A percentile compares a stretch with the other conserved stretches of the same genome.
Conservation (phyloP, 169 alveolate genomes). For the Plasmodium gonderi region DNA sequence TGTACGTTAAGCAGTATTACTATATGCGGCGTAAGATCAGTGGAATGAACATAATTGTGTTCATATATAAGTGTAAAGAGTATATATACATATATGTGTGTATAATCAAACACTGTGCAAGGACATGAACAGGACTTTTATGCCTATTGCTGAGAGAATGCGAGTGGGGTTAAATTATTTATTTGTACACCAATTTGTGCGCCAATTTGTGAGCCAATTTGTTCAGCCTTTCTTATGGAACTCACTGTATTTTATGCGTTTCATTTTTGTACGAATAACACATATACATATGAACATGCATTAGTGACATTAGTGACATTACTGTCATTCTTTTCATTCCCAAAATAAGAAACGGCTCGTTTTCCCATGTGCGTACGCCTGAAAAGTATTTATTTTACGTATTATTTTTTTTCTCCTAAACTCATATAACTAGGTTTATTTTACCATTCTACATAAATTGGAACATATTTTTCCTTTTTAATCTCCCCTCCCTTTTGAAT, state of each 20-base stretch:
- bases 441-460: neutral
- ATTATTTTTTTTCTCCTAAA: neutral
- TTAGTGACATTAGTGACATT: neutral
- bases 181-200: neutral
- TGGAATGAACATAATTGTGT: no score
- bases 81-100: neutral
- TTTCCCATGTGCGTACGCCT: neutral
- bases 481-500: neutral
- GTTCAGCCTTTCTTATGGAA: neutral
- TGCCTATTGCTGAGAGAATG: no score
- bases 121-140: no score
- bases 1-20: neutral
- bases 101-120: no score
- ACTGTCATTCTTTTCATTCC: neutral
- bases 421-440: neutral
- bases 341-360: neutral
- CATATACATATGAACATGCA: conserved; percentile 1
- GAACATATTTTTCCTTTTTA: neutral
- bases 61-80: no score
- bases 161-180: neutral
- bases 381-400: neutral
- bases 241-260: neutral
- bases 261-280: neutral
- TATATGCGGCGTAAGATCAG: neutral
- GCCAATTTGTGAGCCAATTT: neutral